Evolutionary conservation across 2,329 filamentous ascomycete genomes (phyloP), one percentile per base, ranked within the genome.

Genomic region (Aspergillus candidus): DNA sequence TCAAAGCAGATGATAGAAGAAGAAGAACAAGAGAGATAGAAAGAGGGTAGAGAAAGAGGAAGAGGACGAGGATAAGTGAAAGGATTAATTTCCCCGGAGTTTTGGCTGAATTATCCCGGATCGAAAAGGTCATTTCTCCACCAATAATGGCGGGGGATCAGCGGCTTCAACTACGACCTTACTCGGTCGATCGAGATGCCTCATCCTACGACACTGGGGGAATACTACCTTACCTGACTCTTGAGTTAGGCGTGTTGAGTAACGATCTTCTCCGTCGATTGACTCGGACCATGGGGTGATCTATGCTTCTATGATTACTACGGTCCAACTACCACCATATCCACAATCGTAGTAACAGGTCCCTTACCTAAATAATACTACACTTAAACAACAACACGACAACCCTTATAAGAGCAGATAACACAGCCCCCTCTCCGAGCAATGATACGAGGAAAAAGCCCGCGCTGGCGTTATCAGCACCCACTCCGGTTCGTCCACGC

Each of bases 111-210:
- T 47, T 41, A 22, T 49, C 47, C 49, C 48, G 46, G 47, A 45
- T 45, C 41, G 48, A 54, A 59, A 58, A 49, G 44, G 41, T 39
- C 35, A 51, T 62, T 65, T 56, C 54, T 65, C 61, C 61, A 57
- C 61, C 61, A 65, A 65, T 65, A 48, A 61, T 6, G 13, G 14
- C 18, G 22, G 32, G 13, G 27, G 17, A 15, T 17, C 29, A 6
- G 38, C 18, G 33, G 33, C 38, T 29, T 40, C 33, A 40, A 32
- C 29, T 18, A 33, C 39, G 34, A 36, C 14, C 18, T 10, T 29
- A 18, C 22, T 27, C 7, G 2, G 18, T 22, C 4, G 18, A 22
- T 22, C 18, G 18, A 22, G 18, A 22, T 22, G 18, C 6, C 22
- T 27, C 22, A 27, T 10, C 7, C 22, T 22, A 2, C 22, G 17